These are phyloP conservation scores for Epichloe sp. DNA, from an alignment of 2,329 filamentous ascomycete species.

Conservation along the genomic window DNA sequence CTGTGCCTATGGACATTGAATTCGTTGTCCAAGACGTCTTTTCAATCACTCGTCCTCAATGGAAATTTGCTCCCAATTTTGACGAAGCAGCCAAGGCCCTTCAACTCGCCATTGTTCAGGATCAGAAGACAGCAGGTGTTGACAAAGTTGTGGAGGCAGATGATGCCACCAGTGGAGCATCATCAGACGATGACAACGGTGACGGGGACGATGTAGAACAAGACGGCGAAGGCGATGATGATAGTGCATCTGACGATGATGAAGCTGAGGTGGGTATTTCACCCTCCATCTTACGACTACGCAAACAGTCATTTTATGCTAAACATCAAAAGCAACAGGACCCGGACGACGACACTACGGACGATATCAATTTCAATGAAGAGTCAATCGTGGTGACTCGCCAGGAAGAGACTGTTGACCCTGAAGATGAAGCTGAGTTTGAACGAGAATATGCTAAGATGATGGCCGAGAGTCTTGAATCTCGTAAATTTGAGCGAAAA, in stretches of 20 bases:
- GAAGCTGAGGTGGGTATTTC: conserved; percentile 38
- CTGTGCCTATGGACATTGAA: conserved; percentile 90
- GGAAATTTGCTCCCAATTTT: conserved; percentile 70
- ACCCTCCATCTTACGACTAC: background rate
- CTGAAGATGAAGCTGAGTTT: conserved; percentile 91
- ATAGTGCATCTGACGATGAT: conserved; percentile 45
- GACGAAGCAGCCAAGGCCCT: conserved; percentile 78
- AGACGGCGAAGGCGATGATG: conserved; percentile 47
- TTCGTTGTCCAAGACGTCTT: conserved; percentile 93
- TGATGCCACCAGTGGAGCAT: conserved; percentile 54
- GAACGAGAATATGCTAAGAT: conserved; percentile 96
- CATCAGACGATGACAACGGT: conserved; percentile 64
- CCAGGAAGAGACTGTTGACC: conserved; percentile 79
- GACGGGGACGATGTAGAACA: conserved; percentile 53
- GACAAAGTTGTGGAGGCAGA: conserved; percentile 60
- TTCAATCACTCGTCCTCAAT: conserved; percentile 72
- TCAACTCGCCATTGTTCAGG: conserved; percentile 75
- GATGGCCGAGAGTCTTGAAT: conserved; percentile 95
- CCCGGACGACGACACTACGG: conserved; percentile 32
- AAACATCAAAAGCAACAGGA: conserved; percentile 24
- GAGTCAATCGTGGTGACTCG: conserved; percentile 87
- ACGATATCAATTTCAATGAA: conserved; percentile 59
- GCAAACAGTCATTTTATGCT: background rate
- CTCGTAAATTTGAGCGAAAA: conserved; percentile 90
- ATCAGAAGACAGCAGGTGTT: conserved; percentile 66